Evolutionary conservation across 2,329 filamentous ascomycete species (phyloP), one percentile per base, ranked within the genome.

Genomic region (Pseudohalonectria lignicola): DNA sequence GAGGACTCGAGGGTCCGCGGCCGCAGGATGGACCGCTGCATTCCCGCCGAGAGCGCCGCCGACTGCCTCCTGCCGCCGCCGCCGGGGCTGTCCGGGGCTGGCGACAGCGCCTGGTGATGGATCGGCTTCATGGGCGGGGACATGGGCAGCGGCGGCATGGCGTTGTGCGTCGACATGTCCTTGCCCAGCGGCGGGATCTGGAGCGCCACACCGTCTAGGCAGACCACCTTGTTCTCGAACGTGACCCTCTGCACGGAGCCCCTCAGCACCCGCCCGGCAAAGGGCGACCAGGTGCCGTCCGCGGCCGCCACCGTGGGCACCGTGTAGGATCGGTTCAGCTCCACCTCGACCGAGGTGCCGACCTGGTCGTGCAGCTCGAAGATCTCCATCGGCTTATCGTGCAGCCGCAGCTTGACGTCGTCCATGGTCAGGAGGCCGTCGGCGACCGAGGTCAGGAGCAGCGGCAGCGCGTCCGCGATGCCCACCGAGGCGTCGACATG

Each of bases 361-460:
- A 71, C 61, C 59, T 88, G 83, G 48, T 88, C 83, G 47, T 88
- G 83, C 36, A 88, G 71, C 63, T 88, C 82, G 48, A 88, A 88
- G 49, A 88, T 87, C 53, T 74, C 73, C 63, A 82, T 83, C 3
- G 83, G 83, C 54, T 86, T 87, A 53, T 85, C 79, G 54, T 87
- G 82, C 34, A 88, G 69, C 31, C 80, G 76, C 39, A 62, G 54
- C 53, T 75, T 80, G 54, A 88, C 71, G 52, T 88, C 82, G 23
- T 87, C 81, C 26, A 87, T 60, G 4, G 79, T 84, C 49, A 88
- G 59, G 50, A 70, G 79, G 43, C 82, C 82, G 53, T 87, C 81
- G 4, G 77, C 67, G 36, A 87, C 82, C 37, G 83, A 84, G 13
- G 81, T 86, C 50, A 88, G 69, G 39, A 88, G 70, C 21, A 88